Conservation (phyloP, 176 grass and related monocot genomes). For the maize (Zea mays) region DNA sequence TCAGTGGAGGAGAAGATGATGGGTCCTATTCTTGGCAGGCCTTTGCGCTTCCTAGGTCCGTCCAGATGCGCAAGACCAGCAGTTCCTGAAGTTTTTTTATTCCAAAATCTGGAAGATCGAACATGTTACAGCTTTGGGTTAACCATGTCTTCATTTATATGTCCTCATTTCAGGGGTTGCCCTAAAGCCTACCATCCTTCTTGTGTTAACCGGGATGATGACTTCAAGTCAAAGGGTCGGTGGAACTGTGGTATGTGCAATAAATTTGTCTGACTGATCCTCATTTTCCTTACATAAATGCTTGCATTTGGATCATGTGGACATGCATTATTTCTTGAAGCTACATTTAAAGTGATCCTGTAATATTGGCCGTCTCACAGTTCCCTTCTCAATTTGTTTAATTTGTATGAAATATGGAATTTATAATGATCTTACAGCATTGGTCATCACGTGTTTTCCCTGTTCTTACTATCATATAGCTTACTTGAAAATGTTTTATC, state of each 20-base stretch:
- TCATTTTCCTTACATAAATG: background rate
- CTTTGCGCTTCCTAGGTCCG: too few relatives aligned
- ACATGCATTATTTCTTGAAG: slow-evolving; percentile 13
- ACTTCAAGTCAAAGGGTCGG: slow-evolving; percentile 84
- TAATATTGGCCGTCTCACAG: background rate
- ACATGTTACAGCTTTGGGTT: slow-evolving; percentile 30
- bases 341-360: slow-evolving; percentile 1
- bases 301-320: slow-evolving; percentile 25
- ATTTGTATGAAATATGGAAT: background rate
- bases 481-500: background rate
- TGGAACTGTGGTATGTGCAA: slow-evolving; percentile 91
- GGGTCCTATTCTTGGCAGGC: too few relatives aligned
- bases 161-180: slow-evolving; percentile 57
- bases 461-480: background rate
- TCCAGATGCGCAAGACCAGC: too few relatives aligned
- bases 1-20: too few relatives aligned
- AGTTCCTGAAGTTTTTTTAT: background rate
- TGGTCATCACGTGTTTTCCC: background rate
- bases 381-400: slow-evolving; percentile 7
- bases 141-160: background rate
- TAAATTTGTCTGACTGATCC: slow-evolving; percentile 17
- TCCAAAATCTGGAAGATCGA: slow-evolving; percentile 11
- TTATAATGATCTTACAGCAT: background rate
- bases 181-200: slow-evolving; percentile 96
- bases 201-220: slow-evolving; percentile 94